A percentile compares a stretch with the other conserved stretches of the same genome.
phyloP scores from a whole-genome alignment of 345 rosid species.

The Rhodamnia argentea region DNA sequence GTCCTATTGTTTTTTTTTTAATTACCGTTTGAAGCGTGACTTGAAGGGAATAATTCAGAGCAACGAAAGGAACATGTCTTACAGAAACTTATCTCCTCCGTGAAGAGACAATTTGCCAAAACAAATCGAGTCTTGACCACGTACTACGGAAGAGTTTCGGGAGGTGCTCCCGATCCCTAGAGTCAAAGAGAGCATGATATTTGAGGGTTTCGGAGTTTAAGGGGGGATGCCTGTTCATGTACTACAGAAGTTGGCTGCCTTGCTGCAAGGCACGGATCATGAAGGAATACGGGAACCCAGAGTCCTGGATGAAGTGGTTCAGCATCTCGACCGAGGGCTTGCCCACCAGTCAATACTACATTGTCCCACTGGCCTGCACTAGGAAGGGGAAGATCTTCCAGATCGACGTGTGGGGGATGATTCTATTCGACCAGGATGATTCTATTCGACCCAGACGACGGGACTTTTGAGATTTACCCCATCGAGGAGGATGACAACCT shows the following conservation, averaged over 20 bases:
- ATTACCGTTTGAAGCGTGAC: neutral
- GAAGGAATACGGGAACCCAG: neutral
- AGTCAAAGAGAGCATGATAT: neutral
- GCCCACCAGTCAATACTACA: neutral
- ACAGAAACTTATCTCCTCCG: neutral
- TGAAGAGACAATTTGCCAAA: neutral
- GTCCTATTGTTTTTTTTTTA: neutral
- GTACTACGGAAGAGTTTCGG: neutral
- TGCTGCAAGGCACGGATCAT: neutral
- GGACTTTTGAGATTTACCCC: neutral
- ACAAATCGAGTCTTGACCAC: neutral
- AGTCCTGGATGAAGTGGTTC: neutral
- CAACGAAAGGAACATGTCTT: neutral
- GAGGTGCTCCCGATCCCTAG: neutral
- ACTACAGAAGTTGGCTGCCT: neutral
- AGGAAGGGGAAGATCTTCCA: neutral
- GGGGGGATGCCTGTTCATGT: neutral
- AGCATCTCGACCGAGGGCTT: neutral
- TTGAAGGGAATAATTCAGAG: neutral
- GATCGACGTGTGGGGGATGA: neutral
- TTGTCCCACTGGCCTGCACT: neutral
- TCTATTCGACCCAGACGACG: neutral
- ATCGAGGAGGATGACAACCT: neutral
- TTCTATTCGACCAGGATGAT: neutral
- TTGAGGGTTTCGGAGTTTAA: neutral